These are phyloP conservation scores for Eremomyces bilateralis DNA, from an alignment of 495 filamentous ascomycete species.

Conservation along the genomic window DNA sequence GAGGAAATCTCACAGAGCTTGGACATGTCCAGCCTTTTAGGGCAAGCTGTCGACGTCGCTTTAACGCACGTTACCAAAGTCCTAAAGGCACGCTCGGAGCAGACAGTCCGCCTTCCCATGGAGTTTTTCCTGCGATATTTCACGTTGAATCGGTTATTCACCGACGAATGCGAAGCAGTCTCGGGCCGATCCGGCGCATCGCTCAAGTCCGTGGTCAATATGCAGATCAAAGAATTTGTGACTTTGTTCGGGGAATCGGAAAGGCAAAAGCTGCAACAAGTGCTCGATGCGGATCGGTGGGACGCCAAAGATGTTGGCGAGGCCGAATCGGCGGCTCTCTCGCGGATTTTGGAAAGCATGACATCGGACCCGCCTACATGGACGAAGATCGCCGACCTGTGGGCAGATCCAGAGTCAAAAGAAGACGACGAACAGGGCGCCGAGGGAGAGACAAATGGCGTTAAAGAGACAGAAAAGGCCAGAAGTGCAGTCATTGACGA, in stretches of 20 bases:
- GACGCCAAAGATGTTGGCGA: constrained; percentile 69
- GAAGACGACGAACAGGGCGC: background rate
- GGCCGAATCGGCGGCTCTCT: constrained; percentile 36
- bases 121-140: constrained; percentile 76
- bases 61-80: constrained; percentile 85
- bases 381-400: constrained; percentile 48
- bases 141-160: constrained; percentile 78
- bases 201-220: constrained; percentile 73
- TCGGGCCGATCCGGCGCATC: constrained; percentile 68
- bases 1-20: constrained; percentile 68
- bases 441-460: constrained; percentile 9
- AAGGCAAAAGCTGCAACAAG: constrained; percentile 55
- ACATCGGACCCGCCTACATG: constrained; percentile 60
- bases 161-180: constrained; percentile 91
- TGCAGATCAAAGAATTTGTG: constrained; percentile 81
- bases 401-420: constrained; percentile 24
- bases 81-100: constrained; percentile 74
- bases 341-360: constrained; percentile 52
- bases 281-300: constrained; percentile 84
- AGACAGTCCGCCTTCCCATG: constrained; percentile 51
- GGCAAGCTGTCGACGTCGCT: constrained; percentile 79
- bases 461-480: constrained; percentile 10
- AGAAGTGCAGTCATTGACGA: constrained; percentile 51
- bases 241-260: constrained; percentile 50
- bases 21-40: constrained; percentile 85